Percentiles rank a stretch among this genome's conserved stretches.
These are phyloP conservation scores for Phytophthora idaei DNA, from an alignment of 352 stramenopile genomes.

Conservation along the genomic window DNA sequence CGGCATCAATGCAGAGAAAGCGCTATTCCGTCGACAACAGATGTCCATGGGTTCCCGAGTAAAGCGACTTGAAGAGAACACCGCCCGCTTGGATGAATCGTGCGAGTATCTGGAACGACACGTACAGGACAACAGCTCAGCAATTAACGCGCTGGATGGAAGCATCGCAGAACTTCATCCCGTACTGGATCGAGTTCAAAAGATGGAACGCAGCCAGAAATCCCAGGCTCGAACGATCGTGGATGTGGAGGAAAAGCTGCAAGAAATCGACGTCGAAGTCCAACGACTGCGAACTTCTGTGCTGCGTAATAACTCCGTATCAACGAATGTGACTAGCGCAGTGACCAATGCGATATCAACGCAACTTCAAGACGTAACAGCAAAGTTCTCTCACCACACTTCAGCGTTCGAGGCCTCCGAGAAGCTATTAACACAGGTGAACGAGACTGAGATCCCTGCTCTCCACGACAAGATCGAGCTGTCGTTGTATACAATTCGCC, in stretches of 20 bases:
- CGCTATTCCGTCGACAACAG: constrained; percentile 63
- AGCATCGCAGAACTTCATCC: constrained; percentile 43
- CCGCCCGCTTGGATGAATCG: constrained; percentile 52
- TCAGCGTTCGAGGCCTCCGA: constrained; percentile 40
- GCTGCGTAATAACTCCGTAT: constrained; percentile 44
- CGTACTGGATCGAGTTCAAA: constrained; percentile 44
- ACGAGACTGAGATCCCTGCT: constrained; percentile 46
- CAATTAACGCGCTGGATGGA: constrained; percentile 45
- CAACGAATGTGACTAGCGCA: constrained; percentile 27
- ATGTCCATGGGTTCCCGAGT: constrained; percentile 70
- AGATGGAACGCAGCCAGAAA: constrained; percentile 49
- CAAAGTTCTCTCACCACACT: constrained; percentile 35
- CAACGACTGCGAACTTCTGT: constrained; percentile 47
- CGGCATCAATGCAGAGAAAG: constrained; percentile 51
- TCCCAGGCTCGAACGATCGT: constrained; percentile 49
- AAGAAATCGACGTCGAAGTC: constrained; percentile 58
- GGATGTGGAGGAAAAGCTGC: constrained; percentile 64
- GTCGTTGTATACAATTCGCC: constrained; percentile 46
- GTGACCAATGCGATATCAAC: constrained; percentile 33
- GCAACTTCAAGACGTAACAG: constrained; percentile 50
- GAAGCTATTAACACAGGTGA: constrained; percentile 34
- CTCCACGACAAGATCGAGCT: constrained; percentile 47
- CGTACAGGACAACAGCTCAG: constrained; percentile 45
- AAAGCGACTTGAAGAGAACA: constrained; percentile 61
- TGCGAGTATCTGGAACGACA: constrained; percentile 52